Conservation (phyloP, 176 grass and related monocot species). For the Avena eriantha region DNA sequence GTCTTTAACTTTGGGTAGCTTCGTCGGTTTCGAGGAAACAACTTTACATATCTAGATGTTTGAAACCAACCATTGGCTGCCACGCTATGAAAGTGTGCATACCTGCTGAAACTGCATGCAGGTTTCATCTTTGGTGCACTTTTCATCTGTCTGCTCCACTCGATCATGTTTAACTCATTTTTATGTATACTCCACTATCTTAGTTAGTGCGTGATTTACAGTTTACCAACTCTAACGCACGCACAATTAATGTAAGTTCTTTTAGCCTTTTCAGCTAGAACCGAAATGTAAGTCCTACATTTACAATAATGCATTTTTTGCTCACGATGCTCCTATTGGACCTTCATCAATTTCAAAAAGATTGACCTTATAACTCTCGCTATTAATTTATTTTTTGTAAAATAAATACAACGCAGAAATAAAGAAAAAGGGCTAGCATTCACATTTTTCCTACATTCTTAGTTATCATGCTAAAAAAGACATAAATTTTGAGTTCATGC, state of each 20-base stretch:
- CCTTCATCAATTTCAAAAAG: background rate
- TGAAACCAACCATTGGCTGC: slow-evolving; percentile 80
- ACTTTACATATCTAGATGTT: slow-evolving; percentile 76
- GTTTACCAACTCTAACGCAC: background rate
- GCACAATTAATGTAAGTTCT: background rate
- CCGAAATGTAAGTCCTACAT: background rate
- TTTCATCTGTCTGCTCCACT: slow-evolving; percentile 32
- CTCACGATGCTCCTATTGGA: background rate
- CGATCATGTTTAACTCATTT: background rate
- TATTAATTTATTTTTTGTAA: background rate
- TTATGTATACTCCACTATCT: slow-evolving; percentile 13
- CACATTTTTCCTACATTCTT: background rate
- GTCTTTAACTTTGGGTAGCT: slow-evolving; percentile 60
- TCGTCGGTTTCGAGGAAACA: slow-evolving; percentile 57
- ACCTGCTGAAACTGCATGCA: slow-evolving; percentile 46
- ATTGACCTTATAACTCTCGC: background rate
- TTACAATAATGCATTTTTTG: background rate
- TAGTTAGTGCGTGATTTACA: background rate
- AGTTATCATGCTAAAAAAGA: background rate
- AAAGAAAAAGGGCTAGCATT: background rate
- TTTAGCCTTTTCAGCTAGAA: background rate
- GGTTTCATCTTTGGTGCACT: slow-evolving; percentile 35
- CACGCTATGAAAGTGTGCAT: slow-evolving; percentile 53
- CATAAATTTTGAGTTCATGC: background rate
- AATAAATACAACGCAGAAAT: too few species aligned